Evolutionary conservation across 768 basidiomycete genomes (phyloP).

Genomic region (Hericium coralloides): DNA sequence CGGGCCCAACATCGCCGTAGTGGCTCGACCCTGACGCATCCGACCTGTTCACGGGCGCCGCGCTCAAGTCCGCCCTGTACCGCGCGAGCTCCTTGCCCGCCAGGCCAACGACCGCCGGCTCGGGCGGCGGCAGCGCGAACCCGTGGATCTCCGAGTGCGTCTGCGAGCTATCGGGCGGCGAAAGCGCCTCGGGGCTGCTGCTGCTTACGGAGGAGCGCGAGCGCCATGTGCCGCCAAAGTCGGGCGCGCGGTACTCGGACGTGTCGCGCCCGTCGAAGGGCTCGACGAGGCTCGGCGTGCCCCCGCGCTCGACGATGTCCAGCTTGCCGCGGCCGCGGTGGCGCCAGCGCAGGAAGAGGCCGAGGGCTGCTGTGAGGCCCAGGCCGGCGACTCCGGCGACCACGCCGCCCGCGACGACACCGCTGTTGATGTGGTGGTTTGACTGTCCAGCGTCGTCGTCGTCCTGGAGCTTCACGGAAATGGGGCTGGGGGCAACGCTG

Average conservation of each 20-base stretch:
- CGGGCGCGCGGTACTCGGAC: neutral
- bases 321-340: neutral
- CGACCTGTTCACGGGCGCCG: neutral
- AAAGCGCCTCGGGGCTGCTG: neutral
- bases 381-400: conserved; percentile 5
- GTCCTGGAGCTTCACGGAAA: neutral
- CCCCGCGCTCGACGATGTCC: neutral
- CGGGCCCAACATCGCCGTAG: neutral
- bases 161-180: neutral
- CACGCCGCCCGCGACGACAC: conserved; percentile 9
- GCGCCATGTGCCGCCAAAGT: neutral
- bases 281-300: neutral
- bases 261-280: neutral
- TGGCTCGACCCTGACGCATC: neutral
- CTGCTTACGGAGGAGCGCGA: neutral
- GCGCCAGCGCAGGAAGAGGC: conserved; percentile 4
- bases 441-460: too few relatives aligned
- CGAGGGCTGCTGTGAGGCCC: neutral
- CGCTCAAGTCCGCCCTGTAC: neutral
- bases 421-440: neutral
- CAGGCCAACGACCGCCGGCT: neutral
- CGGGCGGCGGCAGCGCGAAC: neutral
- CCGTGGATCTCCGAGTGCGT: neutral
- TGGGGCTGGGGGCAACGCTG: neutral
- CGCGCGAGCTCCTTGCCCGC: conserved; percentile 6